Evolutionary conservation across 306 rosid genomes (phyloP), one percentile per base, ranked within the genome.

Genomic region (Arachis hypogaea): DNA sequence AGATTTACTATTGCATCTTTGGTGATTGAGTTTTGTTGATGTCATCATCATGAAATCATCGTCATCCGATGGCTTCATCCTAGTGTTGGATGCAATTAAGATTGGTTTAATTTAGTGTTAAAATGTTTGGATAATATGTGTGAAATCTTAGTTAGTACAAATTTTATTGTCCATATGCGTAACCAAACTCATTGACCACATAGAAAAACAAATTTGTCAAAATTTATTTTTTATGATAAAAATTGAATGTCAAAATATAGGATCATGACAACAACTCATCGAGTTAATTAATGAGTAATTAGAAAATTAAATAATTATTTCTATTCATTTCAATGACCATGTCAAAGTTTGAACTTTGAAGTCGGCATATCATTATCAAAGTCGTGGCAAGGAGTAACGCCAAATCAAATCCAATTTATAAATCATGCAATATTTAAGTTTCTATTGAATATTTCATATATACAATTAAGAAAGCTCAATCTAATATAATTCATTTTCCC

Each of bases 1-100:
- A 46, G 69, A 47, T 59, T 40, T 49, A 63, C 11, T 7, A 8
- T 11, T 59, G 44, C 69, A 67, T 75, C n/a, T 30, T 28, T 1
- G 7, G 7, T n/a, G 3, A 0, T n/a, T 57, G 60, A 57, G 62
- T 47, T 68, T 59, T 58, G 54, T 5, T 12, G 30, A 29, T 68
- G 74, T 59, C 64, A 8, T 29, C 36, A 52, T 61, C 10, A 1
- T n/a, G 4, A 28, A 10, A 6, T 43, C 30, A 33, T 22, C 47
- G 9, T 66, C 29, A 52, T 33, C 38, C 38, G 38, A 47, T 12
- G 46, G 40, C 18, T 65, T 44, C 36, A 36, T 9, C 8, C 11
- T 60, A 0, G 5, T 46, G 38, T 33, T 33, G 38, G 38, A 33
- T 3, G 38, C 38, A 2, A 4, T 33, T 33, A 33, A 33, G 38